These are phyloP conservation scores for Picea abies DNA, from an alignment of 83 land plant genomes.

Conservation along the genomic window DNA sequence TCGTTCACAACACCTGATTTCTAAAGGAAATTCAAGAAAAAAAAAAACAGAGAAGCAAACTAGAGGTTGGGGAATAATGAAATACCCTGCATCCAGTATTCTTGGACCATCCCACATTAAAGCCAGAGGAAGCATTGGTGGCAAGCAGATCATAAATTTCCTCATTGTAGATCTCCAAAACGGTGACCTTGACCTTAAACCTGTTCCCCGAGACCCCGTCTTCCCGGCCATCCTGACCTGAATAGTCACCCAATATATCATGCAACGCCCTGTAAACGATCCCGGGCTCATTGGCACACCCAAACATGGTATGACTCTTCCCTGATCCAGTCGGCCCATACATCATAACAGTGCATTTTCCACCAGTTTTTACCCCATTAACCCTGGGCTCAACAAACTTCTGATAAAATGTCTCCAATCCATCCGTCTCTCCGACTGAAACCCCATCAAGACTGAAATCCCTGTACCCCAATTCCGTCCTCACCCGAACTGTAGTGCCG, in stretches of 20 bases:
- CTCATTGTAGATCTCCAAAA: constrained; percentile 89
- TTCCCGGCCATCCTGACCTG: constrained; percentile 13
- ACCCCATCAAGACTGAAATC: constrained; percentile 84
- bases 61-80: neutral
- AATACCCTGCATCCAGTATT: neutral
- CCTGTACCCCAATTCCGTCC: constrained; percentile 79
- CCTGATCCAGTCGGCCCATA: constrained; percentile 95
- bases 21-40: too few relatives aligned
- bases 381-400: constrained; percentile 74
- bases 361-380: constrained; percentile 58
- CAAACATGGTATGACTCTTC: constrained; percentile 96
- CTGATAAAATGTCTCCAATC: constrained; percentile 63
- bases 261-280: constrained; percentile 77
- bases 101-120: neutral
- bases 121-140: constrained; percentile 27
- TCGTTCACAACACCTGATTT: too few relatives aligned
- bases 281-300: constrained; percentile 73
- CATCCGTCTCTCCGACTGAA: constrained; percentile 65
- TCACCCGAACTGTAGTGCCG: constrained; percentile 41
- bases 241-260: constrained; percentile 55
- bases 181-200: constrained; percentile 56
- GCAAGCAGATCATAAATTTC: constrained; percentile 86
- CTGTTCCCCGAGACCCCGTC: constrained; percentile 25
- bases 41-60: neutral
- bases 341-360: constrained; percentile 88